phyloP scores from a whole-genome alignment of 352 stramenopile species.

The Globisporangium nodosum region DNA sequence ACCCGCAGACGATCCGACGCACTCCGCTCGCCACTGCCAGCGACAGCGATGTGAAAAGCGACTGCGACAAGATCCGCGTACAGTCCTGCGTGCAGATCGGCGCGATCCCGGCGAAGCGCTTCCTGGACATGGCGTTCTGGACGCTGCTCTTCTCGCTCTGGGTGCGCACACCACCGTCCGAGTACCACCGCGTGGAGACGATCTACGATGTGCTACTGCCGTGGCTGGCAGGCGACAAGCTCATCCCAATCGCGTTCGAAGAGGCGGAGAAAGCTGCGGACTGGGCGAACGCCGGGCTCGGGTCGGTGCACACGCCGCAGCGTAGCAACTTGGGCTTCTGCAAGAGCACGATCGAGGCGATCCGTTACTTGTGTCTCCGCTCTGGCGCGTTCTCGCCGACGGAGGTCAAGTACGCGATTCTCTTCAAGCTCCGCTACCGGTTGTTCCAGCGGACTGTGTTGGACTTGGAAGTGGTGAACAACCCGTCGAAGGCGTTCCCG shows the following conservation, averaged over 20 bases:
- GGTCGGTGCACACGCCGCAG: slow-evolving; percentile 48
- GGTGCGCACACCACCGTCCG: slow-evolving; percentile 75
- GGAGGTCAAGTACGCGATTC: slow-evolving; percentile 63
- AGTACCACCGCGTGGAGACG: slow-evolving; percentile 84
- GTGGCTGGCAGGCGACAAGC: slow-evolving; percentile 72
- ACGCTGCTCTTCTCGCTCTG: slow-evolving; percentile 79
- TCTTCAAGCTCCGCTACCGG: slow-evolving; percentile 70
- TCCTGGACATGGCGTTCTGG: slow-evolving; percentile 86
- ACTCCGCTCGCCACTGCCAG: background rate
- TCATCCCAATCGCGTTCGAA: slow-evolving; percentile 61
- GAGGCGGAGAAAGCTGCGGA: slow-evolving; percentile 22
- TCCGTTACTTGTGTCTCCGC: slow-evolving; percentile 63
- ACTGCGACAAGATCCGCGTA: slow-evolving; percentile 71
- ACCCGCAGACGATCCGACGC: slow-evolving; percentile 28
- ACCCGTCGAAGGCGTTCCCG: slow-evolving; percentile 44
- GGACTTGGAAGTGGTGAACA: slow-evolving; percentile 46
- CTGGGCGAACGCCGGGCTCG: slow-evolving; percentile 28
- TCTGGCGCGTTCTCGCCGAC: slow-evolving; percentile 45
- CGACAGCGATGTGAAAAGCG: slow-evolving; percentile 7
- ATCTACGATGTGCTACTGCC: slow-evolving; percentile 89
- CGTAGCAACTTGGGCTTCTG: slow-evolving; percentile 74
- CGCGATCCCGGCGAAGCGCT: slow-evolving; percentile 46
- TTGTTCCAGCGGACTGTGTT: slow-evolving; percentile 50
- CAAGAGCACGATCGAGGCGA: slow-evolving; percentile 75
- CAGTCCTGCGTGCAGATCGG: slow-evolving; percentile 69